Evolutionary conservation across 1,139 yeast genomes (phyloP).

Genomic region (Scheffersomyces insectosa): DNA sequence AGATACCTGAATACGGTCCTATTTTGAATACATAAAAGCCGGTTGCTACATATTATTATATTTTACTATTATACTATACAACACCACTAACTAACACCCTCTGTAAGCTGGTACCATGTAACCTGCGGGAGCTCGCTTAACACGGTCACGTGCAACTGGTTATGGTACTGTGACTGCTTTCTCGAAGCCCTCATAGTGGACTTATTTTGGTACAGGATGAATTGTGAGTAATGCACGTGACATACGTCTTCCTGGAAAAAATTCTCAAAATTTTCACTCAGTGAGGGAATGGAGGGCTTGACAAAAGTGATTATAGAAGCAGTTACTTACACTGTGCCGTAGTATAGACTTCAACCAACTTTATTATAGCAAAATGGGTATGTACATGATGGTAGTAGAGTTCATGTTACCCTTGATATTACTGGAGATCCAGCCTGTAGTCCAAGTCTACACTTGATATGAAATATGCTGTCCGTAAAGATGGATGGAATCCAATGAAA

Average conservation of each 20-base stretch:
- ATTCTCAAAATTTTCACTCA: conserved; percentile 1
- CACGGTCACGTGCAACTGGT: conserved; percentile 1
- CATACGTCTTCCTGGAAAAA: not conserved
- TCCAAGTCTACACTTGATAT: no score
- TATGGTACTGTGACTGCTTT: conserved; percentile 11
- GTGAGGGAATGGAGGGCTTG: not conserved
- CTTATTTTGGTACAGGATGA: not conserved
- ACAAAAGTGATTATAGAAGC: not conserved
- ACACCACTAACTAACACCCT: no score
- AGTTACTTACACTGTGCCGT: no score
- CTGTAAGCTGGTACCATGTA: no score
- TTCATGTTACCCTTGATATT: not conserved
- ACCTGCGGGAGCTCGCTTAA: no score
- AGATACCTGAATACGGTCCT: not conserved
- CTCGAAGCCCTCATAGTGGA: not conserved
- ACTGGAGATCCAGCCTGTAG: no score
- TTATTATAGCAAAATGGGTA: conserved; percentile 17
- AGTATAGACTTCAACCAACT: conserved; percentile 6
- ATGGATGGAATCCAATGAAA: no score
- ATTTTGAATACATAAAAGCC: not conserved
- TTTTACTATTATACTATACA: no score
- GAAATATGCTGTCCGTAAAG: no score
- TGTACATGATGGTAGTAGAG: conserved; percentile 7
- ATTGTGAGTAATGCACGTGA: not conserved
- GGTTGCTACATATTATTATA: no score